These are phyloP conservation scores for Inosperma sp. DNA, from an alignment of 768 basidiomycete species.

Conservation along the genomic window DNA sequence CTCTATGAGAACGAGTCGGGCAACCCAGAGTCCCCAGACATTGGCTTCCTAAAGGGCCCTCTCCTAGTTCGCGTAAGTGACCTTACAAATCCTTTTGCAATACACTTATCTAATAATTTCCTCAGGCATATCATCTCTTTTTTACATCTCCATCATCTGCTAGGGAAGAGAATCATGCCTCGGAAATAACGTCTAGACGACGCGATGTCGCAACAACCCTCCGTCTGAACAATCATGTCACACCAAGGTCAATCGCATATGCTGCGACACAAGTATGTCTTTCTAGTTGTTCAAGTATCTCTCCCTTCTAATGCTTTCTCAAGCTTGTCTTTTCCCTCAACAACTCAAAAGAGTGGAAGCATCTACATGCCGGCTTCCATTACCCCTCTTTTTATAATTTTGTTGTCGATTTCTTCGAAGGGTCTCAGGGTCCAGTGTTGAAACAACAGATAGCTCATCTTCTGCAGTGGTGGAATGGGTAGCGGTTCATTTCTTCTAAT, in stretches of 20 bases:
- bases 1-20: slow-evolving; percentile 2
- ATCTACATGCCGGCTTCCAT: slow-evolving; percentile 15
- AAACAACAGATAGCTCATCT: slow-evolving; percentile 5
- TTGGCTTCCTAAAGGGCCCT: slow-evolving; percentile 1
- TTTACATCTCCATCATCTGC: slow-evolving; percentile 13
- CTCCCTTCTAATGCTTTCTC: slow-evolving; percentile 1
- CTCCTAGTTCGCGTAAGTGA: slow-evolving; percentile 6
- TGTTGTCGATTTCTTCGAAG: slow-evolving; percentile 22
- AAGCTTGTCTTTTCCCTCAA: slow-evolving; percentile 18
- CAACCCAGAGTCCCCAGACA: slow-evolving; percentile 2
- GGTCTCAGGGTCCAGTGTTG: not conserved
- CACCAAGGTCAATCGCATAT: slow-evolving; percentile 26
- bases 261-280: slow-evolving; percentile 22
- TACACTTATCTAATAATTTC: slow-evolving; percentile 1
- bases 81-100: not conserved
- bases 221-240: slow-evolving; percentile 16
- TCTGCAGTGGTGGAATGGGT: slow-evolving; percentile 18
- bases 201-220: slow-evolving; percentile 14
- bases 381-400: slow-evolving; percentile 20
- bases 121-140: slow-evolving; percentile 9
- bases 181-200: slow-evolving; percentile 8
- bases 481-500: not conserved
- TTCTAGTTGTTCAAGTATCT: slow-evolving; percentile 3
- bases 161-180: slow-evolving; percentile 1
- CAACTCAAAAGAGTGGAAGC: slow-evolving; percentile 16